These are phyloP conservation scores for Begonia loranthoides DNA, from an alignment of 306 rosid species.

Conservation along the genomic window DNA sequence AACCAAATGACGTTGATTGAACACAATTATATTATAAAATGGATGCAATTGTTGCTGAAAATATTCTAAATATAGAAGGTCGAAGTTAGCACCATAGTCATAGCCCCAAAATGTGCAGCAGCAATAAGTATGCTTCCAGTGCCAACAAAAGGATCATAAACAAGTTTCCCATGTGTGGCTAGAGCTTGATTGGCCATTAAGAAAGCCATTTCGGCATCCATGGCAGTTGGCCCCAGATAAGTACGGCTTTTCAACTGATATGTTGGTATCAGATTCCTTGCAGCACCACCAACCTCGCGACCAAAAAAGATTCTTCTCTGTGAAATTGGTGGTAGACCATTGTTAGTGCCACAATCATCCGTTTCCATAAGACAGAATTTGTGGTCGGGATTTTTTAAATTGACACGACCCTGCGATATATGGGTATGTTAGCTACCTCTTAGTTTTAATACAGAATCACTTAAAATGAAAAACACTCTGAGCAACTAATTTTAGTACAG, in stretches of 20 bases:
- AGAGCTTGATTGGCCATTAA: slow-evolving; percentile 95
- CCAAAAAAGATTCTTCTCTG: slow-evolving; percentile 78
- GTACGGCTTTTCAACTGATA: slow-evolving; percentile 84
- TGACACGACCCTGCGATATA: slow-evolving; percentile 58
- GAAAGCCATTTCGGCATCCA: slow-evolving; percentile 98
- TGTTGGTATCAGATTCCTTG: slow-evolving; percentile 83
- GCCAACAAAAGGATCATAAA: slow-evolving; percentile 90
- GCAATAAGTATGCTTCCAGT: slow-evolving; percentile 90
- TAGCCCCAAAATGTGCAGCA: slow-evolving; percentile 93
- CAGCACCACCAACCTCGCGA: slow-evolving; percentile 81
- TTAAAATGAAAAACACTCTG: no score
- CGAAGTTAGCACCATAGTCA: slow-evolving; percentile 63
- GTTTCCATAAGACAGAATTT: slow-evolving; percentile 81
- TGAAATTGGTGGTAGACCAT: slow-evolving; percentile 81
- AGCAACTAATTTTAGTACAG: no score
- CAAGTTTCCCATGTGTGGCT: slow-evolving; percentile 62
- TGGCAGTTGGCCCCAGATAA: slow-evolving; percentile 99
- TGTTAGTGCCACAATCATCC: slow-evolving; percentile 60
- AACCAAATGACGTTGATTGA: slow-evolving; percentile 21
- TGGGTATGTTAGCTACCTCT: slow-evolving; percentile 5
- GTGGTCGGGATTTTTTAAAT: slow-evolving; percentile 72
- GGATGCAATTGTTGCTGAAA: no score
- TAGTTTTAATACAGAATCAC: slow-evolving; percentile 6
- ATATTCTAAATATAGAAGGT: slow-evolving; percentile 5
- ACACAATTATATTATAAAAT: neutral